Evolutionary conservation across 208 protist species (phyloP), one percentile per base, ranked within the genome.

Genomic region (Acanthamoeba royreba): DNA sequence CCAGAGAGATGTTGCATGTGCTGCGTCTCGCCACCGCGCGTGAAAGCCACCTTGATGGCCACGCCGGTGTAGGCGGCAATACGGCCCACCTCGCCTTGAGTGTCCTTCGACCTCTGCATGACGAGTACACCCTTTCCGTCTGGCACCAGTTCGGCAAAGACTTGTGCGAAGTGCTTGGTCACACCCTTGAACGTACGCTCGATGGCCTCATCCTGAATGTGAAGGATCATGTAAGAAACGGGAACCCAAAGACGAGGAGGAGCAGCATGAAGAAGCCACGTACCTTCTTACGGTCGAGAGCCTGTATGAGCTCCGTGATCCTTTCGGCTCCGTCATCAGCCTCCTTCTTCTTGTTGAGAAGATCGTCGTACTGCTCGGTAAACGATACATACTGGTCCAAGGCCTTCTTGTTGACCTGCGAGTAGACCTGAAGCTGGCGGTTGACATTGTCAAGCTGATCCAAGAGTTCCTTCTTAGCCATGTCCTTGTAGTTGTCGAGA

Each of bases 361-460:
- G 93, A 31, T 98, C 97, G 5, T 98, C 97, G 58, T 96, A 95
- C 38, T 98, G 95, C 55, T 99, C 97, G 42, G 96, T 94, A 40
- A 99, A 98, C 45, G 94, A 94, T 8, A 96, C 95, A 93, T 99
- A 99, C 96, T 99, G 99, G 77, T 99, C 99, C 15, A 99, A 49
- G 4, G 99, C 99, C 94, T 99, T 99, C 93, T 99, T 99, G 96
- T 99, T 99, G 11, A 99, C 98, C 92, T 99, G 98, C 47, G 96
- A 96, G 95, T 98, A 98, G 83, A 97, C 97, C 81, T 98, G 98
- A 11, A 99, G 69, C 42, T 97, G 89, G 92, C 98, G 96, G 90
- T 96, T 97, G 33, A 91, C 92, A 31, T 81, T 42, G 25, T 72
- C 33, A 5, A 93, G 88, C 61, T 55, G 40, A 8, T 58, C 35